Evolutionary conservation across 305 asterid genomes (phyloP).

Genomic region (Fraxinus sp.): DNA sequence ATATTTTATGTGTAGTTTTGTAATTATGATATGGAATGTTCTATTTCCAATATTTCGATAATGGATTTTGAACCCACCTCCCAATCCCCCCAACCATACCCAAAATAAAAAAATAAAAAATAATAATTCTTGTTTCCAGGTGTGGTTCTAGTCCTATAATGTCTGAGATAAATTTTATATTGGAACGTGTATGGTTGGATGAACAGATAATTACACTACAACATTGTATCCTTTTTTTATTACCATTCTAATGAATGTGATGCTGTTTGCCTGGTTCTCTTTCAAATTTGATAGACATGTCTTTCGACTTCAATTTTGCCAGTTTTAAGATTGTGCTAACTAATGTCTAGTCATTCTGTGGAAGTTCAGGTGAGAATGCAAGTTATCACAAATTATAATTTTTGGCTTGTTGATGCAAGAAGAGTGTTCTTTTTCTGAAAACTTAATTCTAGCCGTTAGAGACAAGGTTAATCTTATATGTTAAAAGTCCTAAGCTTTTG

Average conservation of each 20-base stretch:
- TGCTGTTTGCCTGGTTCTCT: slow-evolving; percentile 14
- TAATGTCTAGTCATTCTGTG: background rate
- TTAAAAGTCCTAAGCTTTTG: background rate
- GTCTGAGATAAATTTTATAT: background rate
- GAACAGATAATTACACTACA: background rate
- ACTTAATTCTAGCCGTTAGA: background rate
- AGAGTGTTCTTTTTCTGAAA: background rate
- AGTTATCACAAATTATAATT: background rate
- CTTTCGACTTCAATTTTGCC: slow-evolving; percentile 7
- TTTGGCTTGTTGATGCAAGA: slow-evolving; percentile 13
- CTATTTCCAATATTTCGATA: background rate
- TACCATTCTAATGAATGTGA: slow-evolving; percentile 13
- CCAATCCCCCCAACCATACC: background rate
- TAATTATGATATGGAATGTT: slow-evolving; percentile 13
- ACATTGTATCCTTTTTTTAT: background rate
- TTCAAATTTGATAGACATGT: slow-evolving; percentile 8
- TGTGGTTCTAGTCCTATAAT: background rate
- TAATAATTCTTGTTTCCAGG: background rate
- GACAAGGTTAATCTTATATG: background rate
- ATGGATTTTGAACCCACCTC: background rate
- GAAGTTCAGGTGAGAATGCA: background rate
- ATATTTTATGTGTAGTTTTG: slow-evolving; percentile 4
- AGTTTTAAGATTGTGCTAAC: background rate
- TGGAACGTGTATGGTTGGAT: background rate
- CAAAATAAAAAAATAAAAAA: background rate